phyloP scores from a whole-genome alignment of 169 alveolate genomes.

The Cyclospora cayetanensis region DNA sequence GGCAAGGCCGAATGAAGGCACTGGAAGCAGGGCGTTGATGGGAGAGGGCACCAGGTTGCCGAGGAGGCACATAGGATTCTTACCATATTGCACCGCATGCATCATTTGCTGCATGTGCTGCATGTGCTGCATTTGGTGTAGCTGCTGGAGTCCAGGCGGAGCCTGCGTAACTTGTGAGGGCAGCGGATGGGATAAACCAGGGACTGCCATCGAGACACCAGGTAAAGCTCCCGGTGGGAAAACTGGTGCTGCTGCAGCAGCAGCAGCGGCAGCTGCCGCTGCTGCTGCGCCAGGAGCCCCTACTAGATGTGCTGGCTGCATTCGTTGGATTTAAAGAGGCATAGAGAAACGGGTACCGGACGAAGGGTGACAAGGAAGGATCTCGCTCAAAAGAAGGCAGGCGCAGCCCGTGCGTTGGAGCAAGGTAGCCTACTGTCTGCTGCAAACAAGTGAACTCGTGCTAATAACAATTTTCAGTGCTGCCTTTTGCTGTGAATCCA shows the following conservation, averaged over 20 bases:
- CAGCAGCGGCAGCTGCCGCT: neutral
- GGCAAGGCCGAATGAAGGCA: no score
- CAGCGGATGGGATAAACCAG: neutral
- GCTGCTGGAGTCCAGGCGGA: conserved; percentile 48
- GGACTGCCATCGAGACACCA: neutral
- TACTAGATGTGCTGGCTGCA: conserved; percentile 51
- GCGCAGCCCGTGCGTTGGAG: no score
- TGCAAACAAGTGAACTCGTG: no score
- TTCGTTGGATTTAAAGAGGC: neutral
- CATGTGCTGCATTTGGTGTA: conserved; percentile 53
- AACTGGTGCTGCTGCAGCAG: neutral
- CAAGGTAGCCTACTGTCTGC: no score
- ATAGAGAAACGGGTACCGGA: no score
- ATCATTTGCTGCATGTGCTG: conserved; percentile 56
- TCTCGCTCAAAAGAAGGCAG: no score
- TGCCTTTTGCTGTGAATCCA: no score
- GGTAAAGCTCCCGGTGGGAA: neutral
- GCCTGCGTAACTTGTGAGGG: conserved; percentile 23
- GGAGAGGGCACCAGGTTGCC: no score
- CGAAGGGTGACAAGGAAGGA: no score
- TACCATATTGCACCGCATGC: conserved; percentile 53
- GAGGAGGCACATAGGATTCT: no score
- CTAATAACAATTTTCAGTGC: no score
- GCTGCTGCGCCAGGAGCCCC: conserved; percentile 34
- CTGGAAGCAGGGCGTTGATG: no score